Evolutionary conservation across 116 monocot species (phyloP).

Genomic region (Thalassia testudinum): DNA sequence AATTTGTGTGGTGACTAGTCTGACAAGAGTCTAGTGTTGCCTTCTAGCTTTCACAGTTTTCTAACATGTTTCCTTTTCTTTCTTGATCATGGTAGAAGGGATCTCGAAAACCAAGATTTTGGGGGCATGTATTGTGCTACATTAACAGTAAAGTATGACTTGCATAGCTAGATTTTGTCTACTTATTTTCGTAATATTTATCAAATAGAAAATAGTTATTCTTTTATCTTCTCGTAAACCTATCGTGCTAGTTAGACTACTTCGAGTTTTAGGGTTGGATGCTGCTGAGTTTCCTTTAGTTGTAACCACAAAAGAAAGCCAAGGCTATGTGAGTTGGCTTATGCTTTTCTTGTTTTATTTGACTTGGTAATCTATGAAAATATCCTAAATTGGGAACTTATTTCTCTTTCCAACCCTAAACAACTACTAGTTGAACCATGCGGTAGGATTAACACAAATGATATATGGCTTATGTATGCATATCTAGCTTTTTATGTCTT

Average conservation of each 20-base stretch:
- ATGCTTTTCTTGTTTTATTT: no score
- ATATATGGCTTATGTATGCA: no score
- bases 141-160: slow-evolving; percentile 43
- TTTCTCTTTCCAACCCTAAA: no score
- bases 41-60: no score
- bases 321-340: slow-evolving; percentile 24
- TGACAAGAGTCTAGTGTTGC: no score
- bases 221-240: slow-evolving; percentile 39
- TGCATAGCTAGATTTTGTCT: neutral
- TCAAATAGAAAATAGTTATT: neutral
- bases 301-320: slow-evolving; percentile 51
- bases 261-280: slow-evolving; percentile 62
- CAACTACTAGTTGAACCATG: no score
- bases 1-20: no score
- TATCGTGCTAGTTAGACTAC: slow-evolving; percentile 57
- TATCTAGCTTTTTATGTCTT: no score
- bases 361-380: no score
- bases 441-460: no score
- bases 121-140: slow-evolving; percentile 74
- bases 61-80: neutral
- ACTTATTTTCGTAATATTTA: neutral
- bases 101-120: slow-evolving; percentile 53
- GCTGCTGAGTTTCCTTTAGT: slow-evolving; percentile 77
- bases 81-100: slow-evolving; percentile 24
- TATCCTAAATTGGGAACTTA: no score